These are phyloP conservation scores for Persicaria maculosa DNA, from an alignment of 148 eudicot genomes.

Conservation along the genomic window DNA sequence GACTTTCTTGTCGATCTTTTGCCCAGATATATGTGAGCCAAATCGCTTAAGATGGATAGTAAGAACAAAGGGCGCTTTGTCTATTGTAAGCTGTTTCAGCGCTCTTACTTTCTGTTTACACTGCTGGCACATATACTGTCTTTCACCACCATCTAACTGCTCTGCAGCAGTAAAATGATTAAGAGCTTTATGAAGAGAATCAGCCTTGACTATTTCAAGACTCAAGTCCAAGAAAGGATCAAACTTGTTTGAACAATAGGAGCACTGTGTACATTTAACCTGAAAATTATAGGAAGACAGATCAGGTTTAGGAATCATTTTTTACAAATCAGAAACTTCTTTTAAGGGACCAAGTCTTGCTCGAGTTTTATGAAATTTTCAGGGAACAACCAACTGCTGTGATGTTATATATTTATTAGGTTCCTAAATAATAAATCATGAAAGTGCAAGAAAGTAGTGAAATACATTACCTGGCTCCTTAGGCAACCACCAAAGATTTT, in stretches of 20 bases:
- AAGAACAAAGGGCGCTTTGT: slow-evolving; percentile 81
- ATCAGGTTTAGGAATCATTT: not conserved
- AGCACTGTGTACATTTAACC: slow-evolving; percentile 92
- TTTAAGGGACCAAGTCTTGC: not conserved
- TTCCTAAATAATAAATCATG: not conserved
- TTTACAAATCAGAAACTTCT: not conserved
- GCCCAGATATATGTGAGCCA: slow-evolving; percentile 55
- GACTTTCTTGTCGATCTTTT: slow-evolving; percentile 74
- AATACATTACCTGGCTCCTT: slow-evolving; percentile 59
- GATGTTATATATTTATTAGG: not conserved
- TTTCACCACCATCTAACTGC: slow-evolving; percentile 86
- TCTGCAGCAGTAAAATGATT: slow-evolving; percentile 67
- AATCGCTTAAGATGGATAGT: slow-evolving; percentile 85
- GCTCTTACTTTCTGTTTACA: slow-evolving; percentile 96
- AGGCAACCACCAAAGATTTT: slow-evolving; percentile 90
- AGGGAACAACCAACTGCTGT: not conserved
- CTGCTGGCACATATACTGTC: slow-evolving; percentile 70
- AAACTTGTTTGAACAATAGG: slow-evolving; percentile 67
- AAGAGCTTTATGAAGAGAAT: slow-evolving; percentile 66
- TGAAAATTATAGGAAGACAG: slow-evolving; percentile 21
- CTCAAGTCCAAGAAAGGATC: slow-evolving; percentile 94
- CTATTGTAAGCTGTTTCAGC: slow-evolving; percentile 69
- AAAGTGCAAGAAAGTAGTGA: not conserved
- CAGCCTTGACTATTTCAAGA: slow-evolving; percentile 84
- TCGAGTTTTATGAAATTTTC: not conserved